A percentile compares a stretch with the other conserved stretches of the same genome.
Evolutionary conservation across 2,329 filamentous ascomycete genomes (phyloP).

Genomic region (Calonectria naviculata): DNA sequence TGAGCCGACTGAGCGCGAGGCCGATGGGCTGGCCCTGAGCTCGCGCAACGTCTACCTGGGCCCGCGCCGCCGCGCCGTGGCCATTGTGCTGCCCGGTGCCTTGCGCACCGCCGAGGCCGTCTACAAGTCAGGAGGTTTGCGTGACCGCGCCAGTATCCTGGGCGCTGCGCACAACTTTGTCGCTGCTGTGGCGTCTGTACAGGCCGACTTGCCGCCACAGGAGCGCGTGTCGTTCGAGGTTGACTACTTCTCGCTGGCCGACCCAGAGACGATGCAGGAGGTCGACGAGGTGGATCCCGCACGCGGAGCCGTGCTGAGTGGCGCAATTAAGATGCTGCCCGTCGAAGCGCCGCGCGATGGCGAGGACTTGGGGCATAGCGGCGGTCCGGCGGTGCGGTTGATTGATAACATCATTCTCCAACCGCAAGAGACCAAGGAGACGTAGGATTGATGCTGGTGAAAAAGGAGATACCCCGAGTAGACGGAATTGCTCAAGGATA

Average conservation of each 20-base stretch:
- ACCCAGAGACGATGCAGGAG: slow-evolving; percentile 86
- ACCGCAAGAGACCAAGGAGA: slow-evolving; percentile 43
- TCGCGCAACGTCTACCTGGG: slow-evolving; percentile 96
- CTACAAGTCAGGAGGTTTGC: slow-evolving; percentile 64
- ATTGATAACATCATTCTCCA: slow-evolving; percentile 92
- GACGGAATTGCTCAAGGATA: slow-evolving; percentile 22
- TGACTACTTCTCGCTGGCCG: slow-evolving; percentile 92
- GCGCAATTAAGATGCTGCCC: slow-evolving; percentile 89
- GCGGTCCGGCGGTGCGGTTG: slow-evolving; percentile 81
- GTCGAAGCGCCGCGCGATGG: slow-evolving; percentile 75
- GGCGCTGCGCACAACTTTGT: slow-evolving; percentile 74
- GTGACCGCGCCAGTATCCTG: slow-evolving; percentile 74
- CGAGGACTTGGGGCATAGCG: slow-evolving; percentile 80
- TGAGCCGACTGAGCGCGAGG: slow-evolving; percentile 78
- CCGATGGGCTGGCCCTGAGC: slow-evolving; percentile 88
- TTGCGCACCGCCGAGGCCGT: slow-evolving; percentile 76
- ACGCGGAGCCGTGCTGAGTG: slow-evolving; percentile 86
- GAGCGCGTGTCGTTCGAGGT: slow-evolving; percentile 81
- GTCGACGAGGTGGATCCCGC: slow-evolving; percentile 75
- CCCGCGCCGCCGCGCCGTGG: slow-evolving; percentile 75
- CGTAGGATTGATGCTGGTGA: slow-evolving; percentile 13
- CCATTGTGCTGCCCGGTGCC: slow-evolving; percentile 77
- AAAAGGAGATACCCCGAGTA: slow-evolving; percentile 31
- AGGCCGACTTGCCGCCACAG: slow-evolving; percentile 67
- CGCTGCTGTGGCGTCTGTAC: slow-evolving; percentile 65